Evolutionary conservation across 352 stramenopile species (phyloP), one percentile per base, ranked within the genome.

Genomic region (Phytophthora rubi): DNA sequence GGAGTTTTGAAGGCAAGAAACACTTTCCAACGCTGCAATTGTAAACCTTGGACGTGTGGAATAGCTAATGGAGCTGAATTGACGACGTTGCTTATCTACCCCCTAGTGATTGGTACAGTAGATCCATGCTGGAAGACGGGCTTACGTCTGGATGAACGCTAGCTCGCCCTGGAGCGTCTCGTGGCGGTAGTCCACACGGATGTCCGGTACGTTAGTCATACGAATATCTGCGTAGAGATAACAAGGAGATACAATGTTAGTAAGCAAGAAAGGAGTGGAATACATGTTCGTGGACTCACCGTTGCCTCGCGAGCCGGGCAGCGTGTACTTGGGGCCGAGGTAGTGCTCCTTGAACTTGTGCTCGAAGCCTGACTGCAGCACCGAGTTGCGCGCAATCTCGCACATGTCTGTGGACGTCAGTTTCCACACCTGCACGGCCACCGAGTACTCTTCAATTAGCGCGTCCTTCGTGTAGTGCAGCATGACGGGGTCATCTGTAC

Each of bases 391-490:
- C 23, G 97, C 97, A 68, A 99, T 98, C 82, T 99, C 98, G 77
- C 96, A 99, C 62, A 99, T 97, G 66, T 99, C 98, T 10, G 97
- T 98, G 65, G 97, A 97, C 26, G 92, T 98, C 56, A 98, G 82
- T 73, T 98, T 97, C 93, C 94, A 98, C 39, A 98, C 93, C 65
- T 98, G 91, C 4, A 89, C 84, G 80, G 93, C 94, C 21, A 98
- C 88, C 59, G 81, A 98, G 73, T 98, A 98, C 61, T 98, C 93
- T 82, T 99, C 98, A 15, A 99, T 76, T 32, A 99, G 77, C 26
- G 98, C 88, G 75, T 99, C 98, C 72, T 99, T 99, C 12, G 96
- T 99, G 88, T 99, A 99, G 77, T 99, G 98, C 37, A 99, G 96
- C 79, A 99, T 91, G 26, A 99, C 82, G 9, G 98, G 98, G 79